phyloP scores from a whole-genome alignment of 2,329 filamentous ascomycete genomes.

The Cryphonectria radicalis region DNA sequence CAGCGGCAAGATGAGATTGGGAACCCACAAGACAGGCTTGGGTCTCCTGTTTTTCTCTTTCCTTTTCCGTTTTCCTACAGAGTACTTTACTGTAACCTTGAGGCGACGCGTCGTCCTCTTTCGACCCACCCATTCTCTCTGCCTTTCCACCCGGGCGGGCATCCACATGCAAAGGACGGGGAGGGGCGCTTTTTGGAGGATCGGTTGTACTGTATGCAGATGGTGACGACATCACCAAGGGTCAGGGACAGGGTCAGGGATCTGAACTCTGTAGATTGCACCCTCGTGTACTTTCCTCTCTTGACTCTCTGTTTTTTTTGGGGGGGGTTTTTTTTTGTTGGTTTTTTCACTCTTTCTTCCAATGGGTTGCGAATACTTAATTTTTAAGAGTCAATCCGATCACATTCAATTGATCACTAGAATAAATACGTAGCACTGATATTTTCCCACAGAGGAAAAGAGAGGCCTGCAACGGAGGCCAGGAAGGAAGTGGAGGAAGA shows the following conservation, averaged over 20 bases:
- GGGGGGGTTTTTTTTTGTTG: neutral
- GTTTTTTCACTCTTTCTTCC: neutral
- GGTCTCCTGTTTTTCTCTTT: too few relatives aligned
- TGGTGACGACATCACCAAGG: slow-evolving; percentile 1
- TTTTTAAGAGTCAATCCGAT: neutral
- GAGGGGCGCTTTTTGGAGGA: neutral
- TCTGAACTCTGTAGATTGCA: neutral
- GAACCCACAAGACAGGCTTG: neutral
- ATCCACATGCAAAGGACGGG: slow-evolving; percentile 1
- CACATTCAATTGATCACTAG: neutral
- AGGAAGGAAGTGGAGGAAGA: neutral
- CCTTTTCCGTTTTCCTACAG: too few relatives aligned
- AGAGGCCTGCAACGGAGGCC: neutral
- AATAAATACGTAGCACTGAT: neutral
- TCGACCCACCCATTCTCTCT: neutral
- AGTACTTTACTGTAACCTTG: neutral
- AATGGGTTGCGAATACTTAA: too few relatives aligned
- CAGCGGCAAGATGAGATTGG: neutral
- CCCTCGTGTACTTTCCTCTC: neutral
- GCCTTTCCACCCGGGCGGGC: slow-evolving; percentile 2
- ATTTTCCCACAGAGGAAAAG: neutral
- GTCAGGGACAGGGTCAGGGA: neutral
- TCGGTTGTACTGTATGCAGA: neutral
- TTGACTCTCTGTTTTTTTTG: neutral
- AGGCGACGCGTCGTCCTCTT: slow-evolving; percentile 1